Evolutionary conservation across 352 stramenopile genomes (phyloP), one percentile per base, ranked within the genome.

Genomic region (Phytopythium kandeliae): DNA sequence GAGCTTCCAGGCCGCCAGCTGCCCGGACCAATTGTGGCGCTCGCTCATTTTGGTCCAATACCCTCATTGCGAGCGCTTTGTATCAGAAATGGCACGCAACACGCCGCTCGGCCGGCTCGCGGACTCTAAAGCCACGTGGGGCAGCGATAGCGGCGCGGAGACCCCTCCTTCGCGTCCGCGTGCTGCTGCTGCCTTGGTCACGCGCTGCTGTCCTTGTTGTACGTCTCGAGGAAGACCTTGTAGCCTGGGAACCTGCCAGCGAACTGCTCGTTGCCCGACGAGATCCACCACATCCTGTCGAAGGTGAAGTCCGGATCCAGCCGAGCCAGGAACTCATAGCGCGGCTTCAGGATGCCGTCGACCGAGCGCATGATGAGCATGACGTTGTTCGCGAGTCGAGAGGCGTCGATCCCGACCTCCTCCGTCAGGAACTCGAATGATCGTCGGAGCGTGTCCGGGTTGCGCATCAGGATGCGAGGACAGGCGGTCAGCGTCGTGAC

Each of bases 391-490:
- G 47, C 26, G 26, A 88, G 19, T 6, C 62, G 57, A 17, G 78
- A 63, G 33, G 46, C 54, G 0, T 64, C 26, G 22, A 77, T 62
- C 9, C 71, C 71, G 10, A 78, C 40, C 2, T 61, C 58, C 2
- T 62, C 64, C 8, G 55, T 54, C 6, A 85, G 44, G 36, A 60
- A 88, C 21, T 60, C 40, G 49, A 74, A 74, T 21, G 76, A 60
- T 17, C 57, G 62, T 13, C 56, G 54, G n/a, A 88, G 55, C 35
- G 63, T 44, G 30, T 52, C 52, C 5, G 66, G 49, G 57, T 78
- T 87, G 60, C 54, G 61, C 73, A 85, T 87, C 31, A 87, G 60
- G 21, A 87, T 51, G 36, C 69, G 71, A 15, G 58, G 52, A 26
- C 64, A 71, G 2, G 31, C 35, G 5, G 55, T 9, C 57, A 75